A percentile compares a stretch with the other conserved stretches of the same genome.
Evolutionary conservation across 139 green algal species (phyloP).

Genomic region (Volvox reticuliferus): DNA sequence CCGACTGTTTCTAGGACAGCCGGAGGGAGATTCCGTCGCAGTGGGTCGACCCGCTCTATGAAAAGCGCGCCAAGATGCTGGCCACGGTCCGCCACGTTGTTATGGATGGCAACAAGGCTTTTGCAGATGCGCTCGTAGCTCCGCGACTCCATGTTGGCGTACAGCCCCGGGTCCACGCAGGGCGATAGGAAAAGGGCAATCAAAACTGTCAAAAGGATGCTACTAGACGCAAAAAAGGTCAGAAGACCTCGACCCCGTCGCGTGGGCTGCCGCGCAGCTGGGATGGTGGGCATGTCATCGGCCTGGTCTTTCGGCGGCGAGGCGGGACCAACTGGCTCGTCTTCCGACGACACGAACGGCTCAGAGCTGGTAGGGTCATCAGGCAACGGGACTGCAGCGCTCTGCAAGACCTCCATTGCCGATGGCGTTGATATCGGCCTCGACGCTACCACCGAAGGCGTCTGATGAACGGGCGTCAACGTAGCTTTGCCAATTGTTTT

Average conservation of each 20-base stretch:
- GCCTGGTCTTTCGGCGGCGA: neutral
- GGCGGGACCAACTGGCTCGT: neutral
- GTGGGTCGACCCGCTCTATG: neutral
- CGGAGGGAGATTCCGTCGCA: neutral
- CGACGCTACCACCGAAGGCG: neutral
- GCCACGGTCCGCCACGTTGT: neutral
- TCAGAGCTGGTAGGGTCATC: conserved; percentile 10
- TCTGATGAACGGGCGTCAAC: neutral
- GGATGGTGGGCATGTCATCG: neutral
- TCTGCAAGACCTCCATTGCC: neutral
- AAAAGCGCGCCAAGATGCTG: neutral
- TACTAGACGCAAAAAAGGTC: neutral
- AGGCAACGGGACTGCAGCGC: neutral
- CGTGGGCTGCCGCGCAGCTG: neutral
- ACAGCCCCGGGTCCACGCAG: neutral
- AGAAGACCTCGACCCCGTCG: neutral
- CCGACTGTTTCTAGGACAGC: neutral
- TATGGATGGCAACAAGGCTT: neutral
- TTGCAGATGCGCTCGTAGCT: conserved; percentile 14
- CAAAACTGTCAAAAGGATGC: neutral
- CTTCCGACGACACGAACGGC: conserved; percentile 28
- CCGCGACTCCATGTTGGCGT: neutral
- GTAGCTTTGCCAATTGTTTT: conserved; percentile 3
- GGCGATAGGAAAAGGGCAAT: neutral
- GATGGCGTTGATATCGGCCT: neutral